phyloP scores from a whole-genome alignment of 2,329 filamentous ascomycete genomes.

The Rhytidhysteron rufulum region DNA sequence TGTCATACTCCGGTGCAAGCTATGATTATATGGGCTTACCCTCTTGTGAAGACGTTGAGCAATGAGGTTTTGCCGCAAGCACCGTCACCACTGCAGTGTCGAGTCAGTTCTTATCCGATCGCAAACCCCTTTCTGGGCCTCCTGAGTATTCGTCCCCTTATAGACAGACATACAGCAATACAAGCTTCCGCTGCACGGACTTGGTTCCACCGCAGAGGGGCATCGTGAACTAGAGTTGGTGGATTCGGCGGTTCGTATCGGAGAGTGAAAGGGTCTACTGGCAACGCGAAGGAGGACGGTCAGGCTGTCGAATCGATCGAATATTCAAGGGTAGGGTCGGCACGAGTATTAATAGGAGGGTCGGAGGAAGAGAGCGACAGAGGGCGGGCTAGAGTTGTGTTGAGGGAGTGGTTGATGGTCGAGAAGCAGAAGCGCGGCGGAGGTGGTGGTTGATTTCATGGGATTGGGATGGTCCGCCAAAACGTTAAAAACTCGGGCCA shows the following conservation, averaged over 20 bases:
- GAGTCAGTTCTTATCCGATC: slow-evolving; percentile 21
- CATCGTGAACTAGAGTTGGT: slow-evolving; percentile 29
- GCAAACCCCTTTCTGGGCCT: no score
- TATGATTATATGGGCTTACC: slow-evolving; percentile 53
- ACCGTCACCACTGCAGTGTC: slow-evolving; percentile 73
- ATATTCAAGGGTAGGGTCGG: not conserved
- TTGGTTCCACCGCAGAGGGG: slow-evolving; percentile 53
- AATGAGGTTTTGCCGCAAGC: slow-evolving; percentile 96
- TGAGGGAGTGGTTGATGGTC: slow-evolving; percentile 10
- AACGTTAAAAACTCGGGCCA: no score
- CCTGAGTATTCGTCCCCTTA: slow-evolving; percentile 10
- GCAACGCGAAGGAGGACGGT: slow-evolving; percentile 18
- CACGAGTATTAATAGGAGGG: slow-evolving; percentile 5
- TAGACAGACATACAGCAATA: slow-evolving; percentile 67
- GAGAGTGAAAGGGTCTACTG: slow-evolving; percentile 17
- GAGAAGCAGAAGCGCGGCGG: slow-evolving; percentile 19
- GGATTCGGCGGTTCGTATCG: slow-evolving; percentile 19
- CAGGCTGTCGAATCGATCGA: not conserved
- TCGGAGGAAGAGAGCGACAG: slow-evolving; percentile 13
- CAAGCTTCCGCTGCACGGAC: slow-evolving; percentile 93
- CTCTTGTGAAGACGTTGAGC: slow-evolving; percentile 97
- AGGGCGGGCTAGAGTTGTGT: slow-evolving; percentile 10
- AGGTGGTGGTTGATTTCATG: slow-evolving; percentile 11
- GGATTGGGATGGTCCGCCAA: no score
- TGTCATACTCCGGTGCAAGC: not conserved